Base-by-base conservation (phyloP, 768 basidiomycete species). In the Dacryopinax primogenitus region DNA sequence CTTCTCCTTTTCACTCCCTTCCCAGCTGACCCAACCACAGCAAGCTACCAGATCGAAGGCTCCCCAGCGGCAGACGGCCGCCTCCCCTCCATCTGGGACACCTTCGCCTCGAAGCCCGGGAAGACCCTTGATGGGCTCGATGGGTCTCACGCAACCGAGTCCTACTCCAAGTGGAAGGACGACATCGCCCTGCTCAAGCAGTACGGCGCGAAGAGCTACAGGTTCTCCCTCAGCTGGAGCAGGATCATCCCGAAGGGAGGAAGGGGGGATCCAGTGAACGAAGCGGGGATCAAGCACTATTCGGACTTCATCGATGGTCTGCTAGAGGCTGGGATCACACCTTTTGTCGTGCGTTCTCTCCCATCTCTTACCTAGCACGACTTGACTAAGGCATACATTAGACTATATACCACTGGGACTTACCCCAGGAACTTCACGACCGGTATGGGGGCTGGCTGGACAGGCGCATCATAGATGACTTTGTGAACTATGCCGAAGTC, bases 341-440 rank as follows among this genome's bases (percentile, higher is more conserved):
- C 86, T 7, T 87, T 87, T 69, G 83, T 86, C 63, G 86, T 85
- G 69, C 44, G 83, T 80, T 39, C 44, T 62, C 39, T 13, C 58
- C 32, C 36, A n/a, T 13, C 30, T 26, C 26, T 33, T 45, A 3
- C 18, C 62, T 32, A 16, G 34, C 32, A 47, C 45, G 32, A 51
- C 26, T 26, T 11, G 16, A 26, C 26, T 33, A 44, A 21, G 65
- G 64, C 63, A 64, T 68, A 11, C 67, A 68, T 18, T 68, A 87
- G 84, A 87, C 85, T 0, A 74, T 87, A 35, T 86, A 86, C 71
- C 86, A 86, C 72, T 90, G 88, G 88, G 88, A 90, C 71, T 80
- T 89, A 11, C 88, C 88, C 11, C 85, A 87, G 71, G 83, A 76
- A 23, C 80, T 92, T 37, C 83, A 88, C 64, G 84, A 88, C 67